Conservation (phyloP, 1,284 basidiomycete genomes). For the Cerioporus squamosus region DNA sequence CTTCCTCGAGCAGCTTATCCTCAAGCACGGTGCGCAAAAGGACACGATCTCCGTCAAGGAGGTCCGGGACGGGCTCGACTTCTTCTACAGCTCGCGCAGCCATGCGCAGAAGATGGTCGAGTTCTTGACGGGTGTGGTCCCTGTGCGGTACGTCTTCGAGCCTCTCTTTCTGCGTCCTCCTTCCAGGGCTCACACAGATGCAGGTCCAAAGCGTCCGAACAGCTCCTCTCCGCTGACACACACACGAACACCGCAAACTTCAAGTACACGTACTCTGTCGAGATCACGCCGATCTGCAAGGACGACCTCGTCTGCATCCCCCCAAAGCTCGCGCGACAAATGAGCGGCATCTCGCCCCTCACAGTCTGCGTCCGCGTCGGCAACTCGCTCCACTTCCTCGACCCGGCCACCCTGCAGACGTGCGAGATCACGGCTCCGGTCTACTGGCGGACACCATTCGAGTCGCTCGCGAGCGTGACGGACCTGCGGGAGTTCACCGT, state of each 20-base stretch:
- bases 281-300: constrained; percentile 97
- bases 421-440: constrained; percentile 83
- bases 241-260: constrained; percentile 94
- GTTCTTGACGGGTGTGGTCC: constrained; percentile 88
- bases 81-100: constrained; percentile 91
- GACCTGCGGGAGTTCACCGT: constrained; percentile 96
- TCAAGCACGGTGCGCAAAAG: constrained; percentile 97
- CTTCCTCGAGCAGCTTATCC: constrained; percentile 96
- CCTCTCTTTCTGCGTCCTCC: background rate
- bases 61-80: constrained; percentile 94
- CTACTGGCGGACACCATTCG: constrained; percentile 93
- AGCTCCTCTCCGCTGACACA: constrained; percentile 91
- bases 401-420: constrained; percentile 85
- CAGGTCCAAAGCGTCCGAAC: constrained; percentile 91
- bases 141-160: constrained; percentile 66
- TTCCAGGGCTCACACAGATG: background rate
- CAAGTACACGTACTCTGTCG: constrained; percentile 98
- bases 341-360: constrained; percentile 90
- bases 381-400: constrained; percentile 90
- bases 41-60: constrained; percentile 95
- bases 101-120: constrained; percentile 99
- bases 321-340: constrained; percentile 75
- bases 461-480: constrained; percentile 78
- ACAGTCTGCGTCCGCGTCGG: constrained; percentile 91
- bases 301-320: constrained; percentile 96